Base-by-base conservation (phyloP, 2,329 filamentous ascomycete genomes). In the Metarhizium rileyi region DNA sequence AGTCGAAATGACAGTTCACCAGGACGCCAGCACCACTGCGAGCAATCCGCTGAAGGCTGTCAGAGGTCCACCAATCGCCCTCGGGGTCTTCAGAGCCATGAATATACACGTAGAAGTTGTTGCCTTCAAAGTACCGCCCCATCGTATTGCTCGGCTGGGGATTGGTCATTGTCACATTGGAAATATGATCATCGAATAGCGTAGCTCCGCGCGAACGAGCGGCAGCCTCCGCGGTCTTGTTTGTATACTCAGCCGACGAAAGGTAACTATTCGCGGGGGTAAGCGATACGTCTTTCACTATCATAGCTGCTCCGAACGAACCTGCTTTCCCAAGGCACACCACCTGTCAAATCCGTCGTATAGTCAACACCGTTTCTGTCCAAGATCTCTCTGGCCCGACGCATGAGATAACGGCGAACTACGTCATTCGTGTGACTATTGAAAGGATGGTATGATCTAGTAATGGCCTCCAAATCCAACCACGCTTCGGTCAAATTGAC, bases 1-100 rank as follows among this genome's bases (percentile, higher is more conserved):
- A 80, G 68, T 95, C 93, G 62, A 93, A 95, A 63, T 97, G 93
- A 18, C 91, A 90, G 64, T 96, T 97, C 57, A 97, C 86, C 42
- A 98, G 76, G 18, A 95, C 89, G 28, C 90, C 88, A 18, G 87
- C 86, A 53, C 80, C 80, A 8, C 77, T 76, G 53, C 75, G 74
- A 22, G 74, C 73, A 53, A 70, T 67, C 54, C 69, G 66, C 40
- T 65, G 66, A 35, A 67, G 66, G 33, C 60, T 58, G 35, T 57
- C 62, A 42, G 63, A 65, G 30, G 75, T 73, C 87, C 86, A 95
- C 86, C 87, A 95, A 41, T 80, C 74, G 8, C 83, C 82, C 27
- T 77, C 71, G 25, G 84, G 79, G 56, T 91, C 88, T 47, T 90
- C 80, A 35, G 76, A 80, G 28, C 93, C 93, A 43, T 87, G 84